Evolutionary conservation across 441 rosid genomes (phyloP).

Genomic region (Manihot esculenta): DNA sequence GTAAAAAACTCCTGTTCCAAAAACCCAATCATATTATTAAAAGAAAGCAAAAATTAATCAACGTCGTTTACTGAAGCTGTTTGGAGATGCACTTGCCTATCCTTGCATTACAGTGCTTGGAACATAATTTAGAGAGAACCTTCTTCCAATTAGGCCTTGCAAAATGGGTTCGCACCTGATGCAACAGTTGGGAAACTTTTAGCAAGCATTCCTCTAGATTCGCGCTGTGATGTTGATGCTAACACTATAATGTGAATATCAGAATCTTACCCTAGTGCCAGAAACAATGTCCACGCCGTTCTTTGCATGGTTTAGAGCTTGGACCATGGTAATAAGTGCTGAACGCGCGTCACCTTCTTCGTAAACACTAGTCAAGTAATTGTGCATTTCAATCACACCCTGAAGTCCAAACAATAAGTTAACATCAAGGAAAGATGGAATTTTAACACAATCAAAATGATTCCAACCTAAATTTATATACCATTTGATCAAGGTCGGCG

Average conservation of each 20-base stretch:
- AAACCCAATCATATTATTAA: background rate
- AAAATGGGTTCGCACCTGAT: constrained; percentile 93
- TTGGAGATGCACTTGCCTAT: constrained; percentile 50
- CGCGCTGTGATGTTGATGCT: no score
- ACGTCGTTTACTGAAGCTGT: background rate
- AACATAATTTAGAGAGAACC: constrained; percentile 72
- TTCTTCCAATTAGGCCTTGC: constrained; percentile 98
- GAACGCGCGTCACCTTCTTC: constrained; percentile 99
- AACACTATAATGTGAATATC: background rate
- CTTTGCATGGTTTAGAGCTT: constrained; percentile 95
- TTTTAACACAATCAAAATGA: background rate
- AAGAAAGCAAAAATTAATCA: background rate
- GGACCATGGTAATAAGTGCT: constrained; percentile 95
- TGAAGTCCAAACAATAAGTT: constrained; percentile 30
- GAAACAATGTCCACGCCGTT: constrained; percentile 96
- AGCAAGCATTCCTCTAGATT: background rate
- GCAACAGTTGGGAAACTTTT: constrained; percentile 6
- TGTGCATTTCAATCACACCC: constrained; percentile 97
- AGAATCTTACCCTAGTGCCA: constrained; percentile 77
- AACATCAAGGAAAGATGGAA: constrained; percentile 15
- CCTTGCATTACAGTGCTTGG: constrained; percentile 79
- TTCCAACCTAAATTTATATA: constrained; percentile 18
- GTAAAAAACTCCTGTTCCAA: constrained; percentile 83
- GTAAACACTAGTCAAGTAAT: constrained; percentile 94
- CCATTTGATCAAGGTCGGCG: constrained; percentile 87